Conservation (phyloP, 2,329 filamentous ascomycete genomes). For the Colletotrichum sp. region DNA sequence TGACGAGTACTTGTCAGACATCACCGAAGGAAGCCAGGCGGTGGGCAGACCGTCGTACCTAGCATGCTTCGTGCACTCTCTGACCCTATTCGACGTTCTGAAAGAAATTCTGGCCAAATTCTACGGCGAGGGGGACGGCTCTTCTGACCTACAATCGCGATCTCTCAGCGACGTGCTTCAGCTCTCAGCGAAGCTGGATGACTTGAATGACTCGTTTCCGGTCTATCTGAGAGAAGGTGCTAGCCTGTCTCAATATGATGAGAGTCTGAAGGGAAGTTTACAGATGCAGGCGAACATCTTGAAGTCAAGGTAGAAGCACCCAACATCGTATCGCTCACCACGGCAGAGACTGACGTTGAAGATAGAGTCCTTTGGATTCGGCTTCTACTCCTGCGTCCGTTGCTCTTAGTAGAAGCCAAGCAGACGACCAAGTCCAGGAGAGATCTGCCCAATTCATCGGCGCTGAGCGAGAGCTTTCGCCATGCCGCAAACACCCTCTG, state of each 20-base stretch:
- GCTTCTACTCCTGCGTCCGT: not conserved
- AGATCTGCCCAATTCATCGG: not conserved
- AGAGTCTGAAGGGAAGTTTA: not conserved
- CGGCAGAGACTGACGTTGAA: accelerated
- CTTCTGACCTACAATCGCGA: not conserved
- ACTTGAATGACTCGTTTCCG: not conserved
- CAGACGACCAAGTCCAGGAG: not conserved
- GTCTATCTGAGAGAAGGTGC: not conserved
- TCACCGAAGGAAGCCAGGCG: constrained; percentile 27
- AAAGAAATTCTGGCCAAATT: not conserved
- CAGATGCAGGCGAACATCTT: constrained; percentile 3
- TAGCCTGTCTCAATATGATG: not conserved
- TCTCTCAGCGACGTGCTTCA: not conserved
- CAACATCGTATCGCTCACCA: too few species aligned
- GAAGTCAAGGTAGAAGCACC: not conserved
- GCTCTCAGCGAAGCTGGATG: not conserved
- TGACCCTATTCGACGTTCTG: constrained; percentile 21
- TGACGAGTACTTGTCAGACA: constrained; percentile 30
- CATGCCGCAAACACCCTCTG: not conserved
- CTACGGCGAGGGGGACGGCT: not conserved
- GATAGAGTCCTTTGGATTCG: not conserved
- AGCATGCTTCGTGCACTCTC: constrained; percentile 24
- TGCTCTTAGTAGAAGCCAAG: not conserved
- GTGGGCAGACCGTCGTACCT: constrained; percentile 24
- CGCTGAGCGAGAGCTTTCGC: not conserved